phyloP scores from a whole-genome alignment of 305 asterid genomes.

The Rubia balearica region DNA sequence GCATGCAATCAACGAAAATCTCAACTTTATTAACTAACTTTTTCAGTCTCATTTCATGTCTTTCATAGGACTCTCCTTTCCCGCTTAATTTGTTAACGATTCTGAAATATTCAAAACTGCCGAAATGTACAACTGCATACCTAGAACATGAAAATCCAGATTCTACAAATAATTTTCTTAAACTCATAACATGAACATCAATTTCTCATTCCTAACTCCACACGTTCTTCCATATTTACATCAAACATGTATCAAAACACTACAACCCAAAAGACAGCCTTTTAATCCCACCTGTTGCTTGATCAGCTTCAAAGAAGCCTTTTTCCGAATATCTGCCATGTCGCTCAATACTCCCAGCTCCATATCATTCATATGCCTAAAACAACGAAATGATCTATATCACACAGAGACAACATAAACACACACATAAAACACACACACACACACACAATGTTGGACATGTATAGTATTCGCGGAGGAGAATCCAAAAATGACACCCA shows the following conservation, averaged over 20 bases:
- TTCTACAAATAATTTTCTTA: neutral
- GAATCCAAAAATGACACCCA: too few relatives aligned
- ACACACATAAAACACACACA: neutral
- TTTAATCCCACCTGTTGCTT: conserved; percentile 55
- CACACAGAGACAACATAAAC: neutral
- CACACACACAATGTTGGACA: neutral
- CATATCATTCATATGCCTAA: conserved; percentile 65
- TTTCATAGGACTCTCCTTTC: neutral
- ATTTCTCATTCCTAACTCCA: neutral
- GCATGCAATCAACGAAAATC: too few relatives aligned
- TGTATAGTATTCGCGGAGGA: too few relatives aligned
- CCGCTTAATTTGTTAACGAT: neutral
- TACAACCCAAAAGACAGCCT: neutral
- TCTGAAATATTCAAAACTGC: neutral
- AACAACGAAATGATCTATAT: conserved; percentile 1
- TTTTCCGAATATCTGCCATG: conserved; percentile 64
- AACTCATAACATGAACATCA: neutral
- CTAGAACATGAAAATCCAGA: neutral
- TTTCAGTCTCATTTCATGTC: neutral
- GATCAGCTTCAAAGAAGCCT: conserved; percentile 54
- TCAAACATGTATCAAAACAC: neutral
- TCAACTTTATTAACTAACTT: neutral
- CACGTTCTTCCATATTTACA: neutral
- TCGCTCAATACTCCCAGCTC: conserved; percentile 68
- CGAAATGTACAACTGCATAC: neutral